Evolutionary conservation across 495 filamentous ascomycete genomes (phyloP).

Genomic region (Annulohypoxylon bovei): DNA sequence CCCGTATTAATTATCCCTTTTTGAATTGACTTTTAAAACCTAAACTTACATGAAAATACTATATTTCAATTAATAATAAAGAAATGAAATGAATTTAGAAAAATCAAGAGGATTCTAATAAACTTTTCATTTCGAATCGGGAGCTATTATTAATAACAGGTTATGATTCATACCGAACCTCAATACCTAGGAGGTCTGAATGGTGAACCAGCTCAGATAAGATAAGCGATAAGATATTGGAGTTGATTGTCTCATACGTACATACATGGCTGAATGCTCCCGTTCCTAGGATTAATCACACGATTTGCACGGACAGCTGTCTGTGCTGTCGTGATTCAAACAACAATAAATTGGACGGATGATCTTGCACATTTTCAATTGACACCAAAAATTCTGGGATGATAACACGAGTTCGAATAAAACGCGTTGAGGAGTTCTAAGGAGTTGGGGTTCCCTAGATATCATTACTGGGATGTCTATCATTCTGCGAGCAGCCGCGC

Average conservation of each 20-base stretch:
- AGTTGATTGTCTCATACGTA: constrained; percentile 11
- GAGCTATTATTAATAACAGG: too few species aligned
- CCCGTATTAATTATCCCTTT: neutral
- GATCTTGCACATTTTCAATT: neutral
- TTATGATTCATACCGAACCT: neutral
- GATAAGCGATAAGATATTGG: constrained; percentile 17
- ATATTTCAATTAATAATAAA: too few species aligned
- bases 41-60: neutral
- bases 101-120: too few species aligned
- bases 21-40: neutral
- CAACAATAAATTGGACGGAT: neutral
- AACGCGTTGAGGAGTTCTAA: neutral
- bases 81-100: too few species aligned
- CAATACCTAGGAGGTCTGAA: neutral
- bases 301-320: neutral
- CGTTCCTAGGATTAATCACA: neutral
- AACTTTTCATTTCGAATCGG: too few species aligned
- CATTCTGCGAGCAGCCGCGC: constrained; percentile 22
- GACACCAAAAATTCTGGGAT: neutral
- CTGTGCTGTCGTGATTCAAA: neutral
- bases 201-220: neutral
- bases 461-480: constrained; percentile 11
- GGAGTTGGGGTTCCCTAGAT: neutral
- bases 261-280: constrained; percentile 6
- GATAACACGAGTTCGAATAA: neutral